phyloP scores from a whole-genome alignment of 2,329 filamentous ascomycete species.

The Talaromyces amestolkiae region DNA sequence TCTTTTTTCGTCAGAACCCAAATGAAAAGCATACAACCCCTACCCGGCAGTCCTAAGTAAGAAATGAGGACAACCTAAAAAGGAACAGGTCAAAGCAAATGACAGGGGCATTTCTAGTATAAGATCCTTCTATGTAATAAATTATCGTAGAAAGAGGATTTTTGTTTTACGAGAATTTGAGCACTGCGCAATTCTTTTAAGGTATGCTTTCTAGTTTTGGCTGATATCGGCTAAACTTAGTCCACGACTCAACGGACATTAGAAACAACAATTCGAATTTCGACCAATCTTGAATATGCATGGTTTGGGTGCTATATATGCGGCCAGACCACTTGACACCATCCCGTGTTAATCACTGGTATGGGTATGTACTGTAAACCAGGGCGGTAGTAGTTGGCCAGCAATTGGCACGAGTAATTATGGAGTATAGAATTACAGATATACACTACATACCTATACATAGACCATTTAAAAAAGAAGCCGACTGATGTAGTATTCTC shows the following conservation, averaged over 20 bases:
- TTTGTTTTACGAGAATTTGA: neutral
- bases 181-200: neutral
- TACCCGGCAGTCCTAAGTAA: neutral
- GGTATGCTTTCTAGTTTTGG: neutral
- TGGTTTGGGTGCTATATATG: neutral
- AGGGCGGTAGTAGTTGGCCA: neutral
- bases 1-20: neutral
- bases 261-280: neutral
- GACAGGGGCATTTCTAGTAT: neutral
- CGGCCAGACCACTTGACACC: neutral
- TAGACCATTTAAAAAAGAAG: neutral
- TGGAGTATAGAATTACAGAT: neutral
- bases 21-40: neutral
- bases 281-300: neutral
- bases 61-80: neutral
- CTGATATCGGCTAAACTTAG: neutral
- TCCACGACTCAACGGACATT: neutral
- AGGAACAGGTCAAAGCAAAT: neutral
- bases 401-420: neutral
- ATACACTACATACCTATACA: neutral
- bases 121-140: neutral
- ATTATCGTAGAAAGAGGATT: neutral
- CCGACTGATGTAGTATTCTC: neutral
- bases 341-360: neutral
- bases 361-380: neutral